Base-by-base conservation (phyloP, 768 basidiomycete genomes). In the Panaeolus cyanescens region DNA sequence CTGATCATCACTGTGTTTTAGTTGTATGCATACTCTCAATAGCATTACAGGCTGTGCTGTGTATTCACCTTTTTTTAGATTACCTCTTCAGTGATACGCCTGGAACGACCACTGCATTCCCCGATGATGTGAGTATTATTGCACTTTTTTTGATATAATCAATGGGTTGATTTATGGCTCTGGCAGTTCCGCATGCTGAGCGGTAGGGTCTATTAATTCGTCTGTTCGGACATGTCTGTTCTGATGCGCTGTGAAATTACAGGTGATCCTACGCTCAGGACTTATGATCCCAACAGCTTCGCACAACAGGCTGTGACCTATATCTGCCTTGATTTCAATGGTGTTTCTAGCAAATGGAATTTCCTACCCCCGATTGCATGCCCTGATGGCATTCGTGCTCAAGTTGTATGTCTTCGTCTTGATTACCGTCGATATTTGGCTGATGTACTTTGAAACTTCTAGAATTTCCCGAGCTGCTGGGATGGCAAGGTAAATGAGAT, bases 391-490 rank as follows among this genome's bases (percentile, higher is more conserved):
- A 70, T 84, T 55, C 80, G 83, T 54, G 75, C 82, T 58, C 82
- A 85, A 64, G 74, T 85, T 54, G 83, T 83, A 65, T 54, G 79
- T 74, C 20, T 42, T 12, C 8, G 54, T 30, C 50, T 13, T n/a
- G 28, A 17, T 36, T 42, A 19, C 31, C 15, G 33, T 34, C 9
- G 40, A 42, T 54, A 32, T 20, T 10, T 45, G n/a, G 34, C 37
- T 53, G 28, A 50, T 25, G 15, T 9, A 32, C 22, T 37, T 56
- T 12, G n/a, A 37, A 53, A n/a, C n/a, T n/a, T n/a, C n/a, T 56
- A 84, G 80, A 83, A 82, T 65, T 82, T 83, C 72, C 80, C 78
- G 7, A 83, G 79, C 60, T 85, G 83, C 68, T 85, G 83, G 83
- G 80, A 85, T 65, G 83, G 83, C 62, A 78, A 80, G 78, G 81